Base-by-base conservation (phyloP, 371 early-diverging fungal species). In the Lichtheimia ornata region DNA sequence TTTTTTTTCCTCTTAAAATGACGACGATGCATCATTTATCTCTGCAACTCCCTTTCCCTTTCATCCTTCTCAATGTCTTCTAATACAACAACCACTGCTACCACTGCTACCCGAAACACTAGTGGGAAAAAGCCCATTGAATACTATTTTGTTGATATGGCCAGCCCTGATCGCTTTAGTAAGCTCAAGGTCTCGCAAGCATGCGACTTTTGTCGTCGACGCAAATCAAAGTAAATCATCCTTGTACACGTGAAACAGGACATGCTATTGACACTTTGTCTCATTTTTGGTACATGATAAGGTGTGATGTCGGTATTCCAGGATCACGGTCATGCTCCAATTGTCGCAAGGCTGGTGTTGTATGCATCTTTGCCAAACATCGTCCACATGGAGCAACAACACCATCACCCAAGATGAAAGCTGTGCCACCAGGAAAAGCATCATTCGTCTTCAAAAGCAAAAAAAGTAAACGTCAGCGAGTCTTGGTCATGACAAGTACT, bases 141-240 rank as follows among this genome's bases (percentile, higher is more conserved):
- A 59, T 77, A 67, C 56, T 70, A 66, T 53, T 77, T 77, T 61
- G 63, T 77, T 50, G 71, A 77, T 53, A 72, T 77, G 64, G 71
- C 74, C 50, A 72, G 72, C 22, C 74, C 77, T 18, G 63, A 67
- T 41, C 65, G 73, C n/a, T 77, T 70, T 56, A 74, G 74, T 22
- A 71, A 69, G 24, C 53, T 77, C 12, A 77, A 77, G 54, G 77
- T 77, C 0, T 41, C 66, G 13, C 58, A 70, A 53, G 77, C 77
- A 35, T 77, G 77, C 55, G 70, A 73, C 35, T 70, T 70, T 61
- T 77, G 77, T 50, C 65, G 77, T 53, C 65, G 67, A 42, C 74
- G 77, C 17, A 77, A 77, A 77, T 66, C 74, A 65, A 77, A 77
- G 77, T 77, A 66, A 66, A 56, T 62, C 9, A 53, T 14, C 52